Conservation (phyloP, 192 early-diverging fungal species). For the Kickxella alabastrina region DNA sequence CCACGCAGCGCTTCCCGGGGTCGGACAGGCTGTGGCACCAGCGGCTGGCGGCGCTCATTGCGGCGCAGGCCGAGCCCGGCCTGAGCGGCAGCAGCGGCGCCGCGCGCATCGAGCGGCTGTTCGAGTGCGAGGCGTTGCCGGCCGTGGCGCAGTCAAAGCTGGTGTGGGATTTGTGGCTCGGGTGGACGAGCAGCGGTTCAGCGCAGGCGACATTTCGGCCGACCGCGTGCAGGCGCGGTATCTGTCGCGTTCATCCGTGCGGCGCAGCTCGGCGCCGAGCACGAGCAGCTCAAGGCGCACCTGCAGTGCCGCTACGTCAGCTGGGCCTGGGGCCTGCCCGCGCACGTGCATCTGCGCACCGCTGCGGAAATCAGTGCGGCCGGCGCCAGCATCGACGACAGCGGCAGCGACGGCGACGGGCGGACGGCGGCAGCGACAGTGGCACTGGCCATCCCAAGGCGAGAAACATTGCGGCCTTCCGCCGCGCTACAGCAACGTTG, state of each 20-base stretch:
- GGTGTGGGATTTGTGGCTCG: conserved; percentile 44
- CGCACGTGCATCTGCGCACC: conserved; percentile 2
- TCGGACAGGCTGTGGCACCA: conserved; percentile 27
- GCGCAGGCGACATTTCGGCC: background rate
- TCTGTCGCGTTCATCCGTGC: conserved; percentile 52
- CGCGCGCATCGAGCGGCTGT: conserved; percentile 46
- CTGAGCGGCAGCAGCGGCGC: background rate
- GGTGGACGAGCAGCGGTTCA: conserved; percentile 32
- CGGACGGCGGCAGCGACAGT: background rate
- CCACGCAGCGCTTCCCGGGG: conserved; percentile 22
- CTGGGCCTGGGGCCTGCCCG: conserved; percentile 50
- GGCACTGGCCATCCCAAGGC: background rate
- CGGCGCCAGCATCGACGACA: conserved; percentile 9
- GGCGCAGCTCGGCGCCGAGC: conserved; percentile 46
- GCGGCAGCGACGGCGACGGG: conserved; percentile 8
- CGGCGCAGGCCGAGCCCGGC: background rate
- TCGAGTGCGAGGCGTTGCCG: conserved; percentile 37
- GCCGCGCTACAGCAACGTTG: conserved; percentile 53
- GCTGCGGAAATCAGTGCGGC: conserved; percentile 5
- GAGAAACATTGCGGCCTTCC: too few species aligned
- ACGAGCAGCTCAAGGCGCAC: conserved; percentile 50
- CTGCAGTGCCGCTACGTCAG: conserved; percentile 56
- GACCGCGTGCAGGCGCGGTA: conserved; percentile 51
- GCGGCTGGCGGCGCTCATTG: conserved; percentile 11
- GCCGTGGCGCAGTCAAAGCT: conserved; percentile 28